phyloP scores from a whole-genome alignment of 2,329 filamentous ascomycete species.

The Bertia moriformis region DNA sequence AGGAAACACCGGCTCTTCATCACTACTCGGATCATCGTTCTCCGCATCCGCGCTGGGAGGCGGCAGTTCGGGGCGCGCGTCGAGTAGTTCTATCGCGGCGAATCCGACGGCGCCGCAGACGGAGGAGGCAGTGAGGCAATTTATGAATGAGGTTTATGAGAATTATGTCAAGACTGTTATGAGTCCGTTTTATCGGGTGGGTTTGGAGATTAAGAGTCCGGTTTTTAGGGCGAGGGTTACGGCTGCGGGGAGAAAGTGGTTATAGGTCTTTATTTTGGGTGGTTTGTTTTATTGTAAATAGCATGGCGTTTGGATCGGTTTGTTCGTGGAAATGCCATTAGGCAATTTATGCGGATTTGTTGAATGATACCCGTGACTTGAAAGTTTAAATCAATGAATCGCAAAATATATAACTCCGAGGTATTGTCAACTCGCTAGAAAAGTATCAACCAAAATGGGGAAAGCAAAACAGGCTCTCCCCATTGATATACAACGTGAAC shows the following conservation, averaged over 20 bases:
- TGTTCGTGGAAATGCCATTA: no score
- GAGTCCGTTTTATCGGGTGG: constrained; percentile 58
- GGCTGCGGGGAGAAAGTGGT: constrained; percentile 56
- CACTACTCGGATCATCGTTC: background rate
- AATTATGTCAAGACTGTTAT: constrained; percentile 63
- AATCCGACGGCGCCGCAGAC: constrained; percentile 55
- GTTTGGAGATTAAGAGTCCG: constrained; percentile 50
- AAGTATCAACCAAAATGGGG: no score
- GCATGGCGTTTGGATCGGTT: background rate
- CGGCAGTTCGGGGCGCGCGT: constrained; percentile 17
- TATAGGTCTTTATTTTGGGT: constrained; percentile 18
- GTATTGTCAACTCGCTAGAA: no score
- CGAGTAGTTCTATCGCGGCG: constrained; percentile 30
- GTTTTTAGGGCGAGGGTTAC: constrained; percentile 50
- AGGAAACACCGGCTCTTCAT: background rate
- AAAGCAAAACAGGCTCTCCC: no score
- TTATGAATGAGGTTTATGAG: constrained; percentile 62
- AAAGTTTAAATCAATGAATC: no score
- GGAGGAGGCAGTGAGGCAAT: constrained; percentile 60
- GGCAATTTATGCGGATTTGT: no score
- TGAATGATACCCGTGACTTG: background rate
- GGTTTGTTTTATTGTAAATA: background rate
- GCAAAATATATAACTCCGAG: no score
- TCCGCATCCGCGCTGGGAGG: constrained; percentile 8
- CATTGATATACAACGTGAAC: no score